phyloP scores from a whole-genome alignment of 352 stramenopile genomes.

The Pythium monospermum region DNA sequence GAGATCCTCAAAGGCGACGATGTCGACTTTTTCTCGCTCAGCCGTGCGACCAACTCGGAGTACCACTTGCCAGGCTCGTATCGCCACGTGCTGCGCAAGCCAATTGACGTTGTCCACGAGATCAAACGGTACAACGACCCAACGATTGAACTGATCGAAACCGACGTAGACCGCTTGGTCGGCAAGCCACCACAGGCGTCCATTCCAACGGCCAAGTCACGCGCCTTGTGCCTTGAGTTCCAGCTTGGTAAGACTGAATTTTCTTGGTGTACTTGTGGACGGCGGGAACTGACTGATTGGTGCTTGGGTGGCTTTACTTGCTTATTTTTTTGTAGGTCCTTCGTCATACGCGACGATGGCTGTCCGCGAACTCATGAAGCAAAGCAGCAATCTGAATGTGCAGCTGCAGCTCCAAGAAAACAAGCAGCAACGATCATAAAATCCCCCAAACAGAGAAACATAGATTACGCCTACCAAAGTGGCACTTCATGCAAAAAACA shows the following conservation, averaged over 20 bases:
- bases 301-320: not conserved
- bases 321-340: conserved; percentile 30
- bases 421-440: not conserved
- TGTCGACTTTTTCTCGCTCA: conserved; percentile 66
- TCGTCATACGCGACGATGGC: conserved; percentile 96
- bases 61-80: conserved; percentile 93
- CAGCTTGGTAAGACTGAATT: conserved; percentile 43
- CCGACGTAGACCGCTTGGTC: conserved; percentile 86
- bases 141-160: conserved; percentile 89
- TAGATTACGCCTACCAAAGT: not conserved
- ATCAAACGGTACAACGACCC: conserved; percentile 93
- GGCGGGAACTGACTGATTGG: not conserved
- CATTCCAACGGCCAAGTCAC: conserved; percentile 53
- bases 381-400: conserved; percentile 78
- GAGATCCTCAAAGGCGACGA: conserved; percentile 50
- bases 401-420: conserved; percentile 56
- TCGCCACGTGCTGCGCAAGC: conserved; percentile 88
- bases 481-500: not conserved
- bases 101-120: conserved; percentile 85
- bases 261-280: not conserved
- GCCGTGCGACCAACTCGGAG: conserved; percentile 76
- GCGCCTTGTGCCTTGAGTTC: conserved; percentile 78
- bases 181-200: conserved; percentile 33
- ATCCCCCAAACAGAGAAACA: not conserved
- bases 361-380: conserved; percentile 94